A percentile compares a stretch with the other conserved stretches of the same genome.
These are phyloP conservation scores for Flaveria sonorensis DNA, from an alignment of 129 eudicot species.

Conservation along the genomic window DNA sequence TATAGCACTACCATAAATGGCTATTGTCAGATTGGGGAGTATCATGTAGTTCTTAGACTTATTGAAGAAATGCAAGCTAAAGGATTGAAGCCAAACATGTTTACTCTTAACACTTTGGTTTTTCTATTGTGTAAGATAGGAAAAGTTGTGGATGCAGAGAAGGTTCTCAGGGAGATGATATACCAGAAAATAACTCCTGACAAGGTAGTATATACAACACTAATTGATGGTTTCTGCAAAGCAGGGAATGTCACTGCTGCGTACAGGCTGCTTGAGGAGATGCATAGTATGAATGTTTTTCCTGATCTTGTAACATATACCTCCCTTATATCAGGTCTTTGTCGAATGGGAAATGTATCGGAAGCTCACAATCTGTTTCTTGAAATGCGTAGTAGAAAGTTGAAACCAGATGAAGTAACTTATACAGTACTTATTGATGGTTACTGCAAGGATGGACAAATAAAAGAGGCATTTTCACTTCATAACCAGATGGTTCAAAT, in stretches of 20 bases:
- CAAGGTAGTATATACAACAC: conserved; percentile 74
- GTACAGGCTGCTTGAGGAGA: conserved; percentile 56
- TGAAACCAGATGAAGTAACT: conserved; percentile 71
- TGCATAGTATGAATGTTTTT: conserved; percentile 52
- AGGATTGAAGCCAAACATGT: conserved; percentile 79
- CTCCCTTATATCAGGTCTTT: conserved; percentile 68
- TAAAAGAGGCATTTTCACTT: conserved; percentile 71
- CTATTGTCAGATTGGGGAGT: conserved; percentile 66
- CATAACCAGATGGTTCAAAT: conserved; percentile 82
- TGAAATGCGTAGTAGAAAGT: conserved; percentile 59
- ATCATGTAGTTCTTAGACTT: conserved; percentile 51
- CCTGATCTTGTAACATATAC: conserved; percentile 78
- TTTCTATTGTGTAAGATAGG: conserved; percentile 67
- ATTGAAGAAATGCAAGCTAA: conserved; percentile 61
- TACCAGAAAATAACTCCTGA: conserved; percentile 61
- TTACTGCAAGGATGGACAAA: conserved; percentile 80
- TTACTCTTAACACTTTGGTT: conserved; percentile 68
- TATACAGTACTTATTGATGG: conserved; percentile 85
- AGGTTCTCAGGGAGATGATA: conserved; percentile 69
- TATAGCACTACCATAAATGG: conserved; percentile 84
- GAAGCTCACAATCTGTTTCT: conserved; percentile 64
- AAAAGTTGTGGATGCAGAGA: conserved; percentile 69
- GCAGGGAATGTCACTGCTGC: conserved; percentile 57
- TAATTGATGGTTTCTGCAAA: conserved; percentile 83
- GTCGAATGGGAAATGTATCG: conserved; percentile 57